Evolutionary conservation across 2,329 filamentous ascomycete genomes (phyloP), one percentile per base, ranked within the genome.

Genomic region (Fusarium guadeloupense): DNA sequence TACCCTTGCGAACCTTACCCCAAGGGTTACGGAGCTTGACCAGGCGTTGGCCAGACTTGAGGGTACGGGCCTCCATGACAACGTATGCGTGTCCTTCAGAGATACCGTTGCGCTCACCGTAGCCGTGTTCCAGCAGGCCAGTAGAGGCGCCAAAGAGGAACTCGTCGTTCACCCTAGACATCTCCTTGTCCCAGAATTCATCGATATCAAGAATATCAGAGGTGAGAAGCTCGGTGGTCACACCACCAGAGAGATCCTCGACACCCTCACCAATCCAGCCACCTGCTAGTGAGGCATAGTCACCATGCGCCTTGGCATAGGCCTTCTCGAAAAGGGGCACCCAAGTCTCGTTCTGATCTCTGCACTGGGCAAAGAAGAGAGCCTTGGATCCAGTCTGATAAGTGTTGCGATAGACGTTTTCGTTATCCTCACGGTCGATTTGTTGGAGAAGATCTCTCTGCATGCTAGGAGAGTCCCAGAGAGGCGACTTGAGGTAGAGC

Each of bases 301-400:
- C 90, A 4, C 90, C 91, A 67, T 95, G 91, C 1, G 89, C 89
- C 74, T 95, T 95, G 17, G 91, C 91, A 71, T 91, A 94, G 1
- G 91, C 91, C 74, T 94, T 94, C 69, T 94, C 90, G 2, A 93
- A 78, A 20, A 95, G 77, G 0, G 91, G 89, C 6, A 94, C 80
- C 91, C 91, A 95, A 0, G 90, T 94, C 73, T 94, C 91, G 69
- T 92, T 92, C 28, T 88, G 85, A 60, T 91, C 86, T 57, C 84
- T 84, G 75, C 89, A 92, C 69, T 90, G 88, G 3, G 88, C 89
- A 75, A 94, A 94, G 75, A 91, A 92, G 3, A 95, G 78, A 0
- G 91, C 89, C 63, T 89, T 85, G 6, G 89, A 92, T 2, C 90
- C 90, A 1, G 86, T 90, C 72, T 92, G 90, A 74, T 90, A 89